phyloP scores from a whole-genome alignment of 768 basidiomycete species.

The Kwoniella dendrophila region DNA sequence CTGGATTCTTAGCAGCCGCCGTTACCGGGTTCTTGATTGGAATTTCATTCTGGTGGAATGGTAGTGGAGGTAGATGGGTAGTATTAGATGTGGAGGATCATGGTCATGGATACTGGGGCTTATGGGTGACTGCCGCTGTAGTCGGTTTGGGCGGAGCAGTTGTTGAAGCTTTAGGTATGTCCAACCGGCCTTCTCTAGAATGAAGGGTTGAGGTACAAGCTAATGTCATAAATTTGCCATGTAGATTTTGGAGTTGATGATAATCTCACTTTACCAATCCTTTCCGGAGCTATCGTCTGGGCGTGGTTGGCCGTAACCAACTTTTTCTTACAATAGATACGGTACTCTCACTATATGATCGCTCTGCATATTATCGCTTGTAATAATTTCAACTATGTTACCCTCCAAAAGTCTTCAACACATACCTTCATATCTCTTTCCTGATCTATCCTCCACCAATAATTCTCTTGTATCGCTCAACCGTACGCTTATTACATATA shows the following conservation, averaged over 20 bases:
- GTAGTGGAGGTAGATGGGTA: constrained; percentile 39
- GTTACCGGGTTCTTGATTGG: constrained; percentile 72
- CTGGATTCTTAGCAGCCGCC: constrained; percentile 77
- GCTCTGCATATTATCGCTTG: neutral
- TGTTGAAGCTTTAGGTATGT: constrained; percentile 84
- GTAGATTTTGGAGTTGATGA: constrained; percentile 86
- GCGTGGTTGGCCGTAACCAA: constrained; percentile 55
- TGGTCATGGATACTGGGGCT: constrained; percentile 55
- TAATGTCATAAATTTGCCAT: constrained; percentile 7
- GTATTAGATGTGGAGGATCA: constrained; percentile 36
- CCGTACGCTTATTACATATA: neutral
- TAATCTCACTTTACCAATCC: constrained; percentile 84
- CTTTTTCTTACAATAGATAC: constrained; percentile 24
- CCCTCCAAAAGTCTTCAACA: neutral
- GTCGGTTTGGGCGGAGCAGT: constrained; percentile 79
- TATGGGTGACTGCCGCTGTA: constrained; percentile 63
- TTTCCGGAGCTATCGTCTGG: constrained; percentile 75
- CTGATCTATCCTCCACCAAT: too few species aligned
- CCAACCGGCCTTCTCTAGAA: neutral
- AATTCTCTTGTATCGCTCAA: constrained; percentile 11
- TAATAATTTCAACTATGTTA: too few species aligned
- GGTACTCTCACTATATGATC: too few species aligned
- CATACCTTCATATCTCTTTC: neutral
- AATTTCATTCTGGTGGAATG: constrained; percentile 67
- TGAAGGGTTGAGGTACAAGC: neutral